Base-by-base conservation (phyloP, 805 yeast species). In the Lachancea meyersii region DNA sequence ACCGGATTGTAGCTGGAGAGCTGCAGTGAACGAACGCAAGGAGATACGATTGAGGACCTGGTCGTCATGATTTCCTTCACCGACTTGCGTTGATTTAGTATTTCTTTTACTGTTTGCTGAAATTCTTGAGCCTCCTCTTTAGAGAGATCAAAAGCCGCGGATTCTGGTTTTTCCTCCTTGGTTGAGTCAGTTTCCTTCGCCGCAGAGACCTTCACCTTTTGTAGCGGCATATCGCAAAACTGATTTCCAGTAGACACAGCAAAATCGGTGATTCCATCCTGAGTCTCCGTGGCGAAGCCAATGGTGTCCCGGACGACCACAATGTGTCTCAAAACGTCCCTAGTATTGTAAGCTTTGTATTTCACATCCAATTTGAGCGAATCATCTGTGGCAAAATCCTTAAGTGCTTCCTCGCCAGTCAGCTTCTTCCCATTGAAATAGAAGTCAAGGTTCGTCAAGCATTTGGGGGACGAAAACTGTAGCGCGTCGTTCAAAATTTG, bases 1-100 rank as follows among this genome's bases (percentile, higher is more conserved):
- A 87, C 87, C 3, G 97, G 96, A 50, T 85, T 81, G 93, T 96
- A 91, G 41, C 77, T 76, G 11, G 96, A 85, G 38, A 87, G 60
- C 41, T 71, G 75, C 47, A 93, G 65, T 7, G 91, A 83, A 41
- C 73, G 70, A 14, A 77, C 68, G 44, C 68, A 62, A 26, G 72
- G 71, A 1, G 61, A 52, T 18, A 61, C 52, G 13, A 62, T 43
- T 32, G 45, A 46, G 20, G 48, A 38, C 19, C 52, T 54, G 1
- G 60, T 44, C 20, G 50, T 43, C 31, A 52, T 51, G 16, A 53
- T 37, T 11, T 51, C 45, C 16, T 38, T 43, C 5, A 53, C 41
- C 11, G 32, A 55, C 40, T 19, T 52, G 40, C 14, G 43, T 26
- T 41, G 40, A n/a, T 49, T 47, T 34, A 61, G 51, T 16, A 54